Evolutionary conservation across 2,329 filamentous ascomycete species (phyloP).

Genomic region (Pezizomycotina sp.): DNA sequence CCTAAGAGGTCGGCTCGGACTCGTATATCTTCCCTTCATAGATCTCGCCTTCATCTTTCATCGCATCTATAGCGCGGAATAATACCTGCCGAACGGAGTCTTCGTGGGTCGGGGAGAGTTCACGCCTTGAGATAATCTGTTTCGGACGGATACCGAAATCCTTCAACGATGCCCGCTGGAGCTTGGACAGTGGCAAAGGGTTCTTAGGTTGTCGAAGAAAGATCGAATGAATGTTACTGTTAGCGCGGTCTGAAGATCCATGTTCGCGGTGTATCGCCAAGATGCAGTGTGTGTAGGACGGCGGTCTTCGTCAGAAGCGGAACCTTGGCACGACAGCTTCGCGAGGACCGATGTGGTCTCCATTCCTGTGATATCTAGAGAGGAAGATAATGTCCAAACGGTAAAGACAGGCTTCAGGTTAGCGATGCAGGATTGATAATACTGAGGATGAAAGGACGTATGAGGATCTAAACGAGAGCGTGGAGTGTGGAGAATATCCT

Average conservation of each 20-base stretch:
- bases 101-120: constrained; percentile 42
- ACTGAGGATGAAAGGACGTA: no score
- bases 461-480: no score
- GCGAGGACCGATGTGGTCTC: no score
- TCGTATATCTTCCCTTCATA: constrained; percentile 25
- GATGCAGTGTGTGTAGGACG: no score
- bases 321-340: no score
- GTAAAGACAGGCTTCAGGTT: no score
- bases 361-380: no score
- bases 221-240: constrained; percentile 55
- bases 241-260: constrained; percentile 58
- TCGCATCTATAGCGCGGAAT: constrained; percentile 39
- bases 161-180: constrained; percentile 46
- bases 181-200: constrained; percentile 39
- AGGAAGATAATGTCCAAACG: no score
- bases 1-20: constrained; percentile 38
- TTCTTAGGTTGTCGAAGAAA: constrained; percentile 34
- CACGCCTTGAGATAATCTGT: constrained; percentile 59
- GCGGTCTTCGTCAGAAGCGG: no score
- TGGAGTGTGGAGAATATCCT: no score
- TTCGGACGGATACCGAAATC: constrained; percentile 56
- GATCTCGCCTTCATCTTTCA: constrained; percentile 31
- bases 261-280: no score
- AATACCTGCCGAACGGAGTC: constrained; percentile 42
- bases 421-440: no score